Base-by-base conservation (phyloP, 2,329 filamentous ascomycete species). In the Cladosporium cucumerinum region DNA sequence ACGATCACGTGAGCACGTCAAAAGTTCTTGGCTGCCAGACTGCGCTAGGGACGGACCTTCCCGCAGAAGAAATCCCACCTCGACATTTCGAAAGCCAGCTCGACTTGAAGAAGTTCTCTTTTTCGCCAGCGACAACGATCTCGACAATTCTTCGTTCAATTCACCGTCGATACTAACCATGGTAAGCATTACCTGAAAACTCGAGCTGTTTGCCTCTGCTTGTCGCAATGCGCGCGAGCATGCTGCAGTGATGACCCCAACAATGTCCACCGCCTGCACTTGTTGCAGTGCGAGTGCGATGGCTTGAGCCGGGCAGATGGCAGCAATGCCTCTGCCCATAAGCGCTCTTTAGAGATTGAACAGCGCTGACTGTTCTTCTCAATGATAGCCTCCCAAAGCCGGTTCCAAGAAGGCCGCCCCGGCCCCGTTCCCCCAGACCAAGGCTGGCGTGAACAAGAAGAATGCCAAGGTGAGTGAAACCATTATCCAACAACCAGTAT, bases 291-390 rank as follows among this genome's bases (percentile, higher is more conserved):
- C 67, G 57, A 66, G 69, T 72, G 72, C 70, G 69, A 65, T 75
- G 84, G 84, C 84, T 86, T 84, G 84, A 85, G 82, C 74, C 78
- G 78, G 72, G 72, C 71, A 69, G 68, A 71, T 71, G 84, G 82
- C 82, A 82, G 82, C 82, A 86, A 83, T 84, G 66, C 80, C 79
- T 77, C 39, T 76, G 76, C 76, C 72, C 77, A 81, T 82, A 85
- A 59, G 61, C 34, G 63, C 90, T 95, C 92, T 89, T 84, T 96
- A 96, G 92, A 96, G 92, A 76, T 69, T 90, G 87, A 89, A 88
- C 91, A 92, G 89, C 81, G 90, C 93, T 97, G 91, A 96, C 92
- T 96, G 91, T 95, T 93, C 96, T 92, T 76, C 94, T 98, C 94
- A 95, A 98, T 98, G 93, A 98, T 86, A 98, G 95, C 92, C 95